Conservation (phyloP, 2,329 filamentous ascomycete genomes). For the Hypomyces rosellus region DNA sequence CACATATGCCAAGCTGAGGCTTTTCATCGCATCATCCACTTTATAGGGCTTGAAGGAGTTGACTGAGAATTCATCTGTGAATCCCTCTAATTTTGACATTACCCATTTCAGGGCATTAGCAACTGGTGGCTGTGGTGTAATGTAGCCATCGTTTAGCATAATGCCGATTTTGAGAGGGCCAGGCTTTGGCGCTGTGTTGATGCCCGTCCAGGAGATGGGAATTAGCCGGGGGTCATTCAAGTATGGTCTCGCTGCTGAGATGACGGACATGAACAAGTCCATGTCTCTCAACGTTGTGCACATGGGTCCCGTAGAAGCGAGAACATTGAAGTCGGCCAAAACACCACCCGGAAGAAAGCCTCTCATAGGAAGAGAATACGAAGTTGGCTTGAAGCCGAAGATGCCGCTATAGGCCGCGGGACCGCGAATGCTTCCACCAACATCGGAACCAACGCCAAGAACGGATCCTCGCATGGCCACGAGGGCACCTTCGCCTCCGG, state of each 20-base stretch:
- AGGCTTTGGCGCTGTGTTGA: constrained; percentile 6
- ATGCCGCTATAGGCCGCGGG: constrained; percentile 35
- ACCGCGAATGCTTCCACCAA: constrained; percentile 29
- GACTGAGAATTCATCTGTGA: background rate
- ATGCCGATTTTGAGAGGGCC: constrained; percentile 34
- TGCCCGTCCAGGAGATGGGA: constrained; percentile 27
- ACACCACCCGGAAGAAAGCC: constrained; percentile 14
- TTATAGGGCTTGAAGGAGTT: constrained; percentile 13
- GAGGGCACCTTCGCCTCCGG: constrained; percentile 46
- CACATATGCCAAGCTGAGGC: constrained; percentile 17
- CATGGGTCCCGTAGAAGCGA: constrained; percentile 30
- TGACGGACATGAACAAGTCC: constrained; percentile 25
- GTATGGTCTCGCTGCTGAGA: constrained; percentile 21
- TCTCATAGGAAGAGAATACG: constrained; percentile 24
- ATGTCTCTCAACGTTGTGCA: constrained; percentile 26
- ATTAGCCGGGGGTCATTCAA: constrained; percentile 25
- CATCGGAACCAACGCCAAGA: constrained; percentile 33
- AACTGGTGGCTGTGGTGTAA: constrained; percentile 33
- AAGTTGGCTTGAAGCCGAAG: constrained; percentile 37
- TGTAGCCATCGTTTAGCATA: constrained; percentile 31
- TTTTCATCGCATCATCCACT: constrained; percentile 12
- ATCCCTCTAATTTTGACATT: constrained; percentile 14
- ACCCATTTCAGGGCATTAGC: constrained; percentile 31
- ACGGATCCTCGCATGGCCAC: constrained; percentile 32
- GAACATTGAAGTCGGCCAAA: constrained; percentile 27